Conservation (phyloP, 1,284 basidiomycete genomes). For the Cryptococcus wingfieldii region DNA sequence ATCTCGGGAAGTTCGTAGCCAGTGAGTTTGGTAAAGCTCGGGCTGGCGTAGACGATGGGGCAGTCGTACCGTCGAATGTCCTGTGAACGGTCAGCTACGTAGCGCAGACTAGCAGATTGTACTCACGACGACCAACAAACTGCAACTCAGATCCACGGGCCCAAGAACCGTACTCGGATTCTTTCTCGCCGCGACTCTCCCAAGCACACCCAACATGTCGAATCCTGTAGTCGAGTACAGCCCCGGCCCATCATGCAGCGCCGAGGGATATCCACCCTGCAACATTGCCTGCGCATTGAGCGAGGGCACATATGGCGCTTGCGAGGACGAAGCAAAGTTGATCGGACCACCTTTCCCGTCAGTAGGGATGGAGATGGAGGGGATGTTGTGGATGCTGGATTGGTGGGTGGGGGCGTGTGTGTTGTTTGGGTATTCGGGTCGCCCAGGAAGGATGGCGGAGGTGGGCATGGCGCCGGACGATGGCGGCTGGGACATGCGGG, state of each 20-base stretch:
- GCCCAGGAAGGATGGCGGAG: conserved; percentile 19
- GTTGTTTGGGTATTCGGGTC: conserved; percentile 2
- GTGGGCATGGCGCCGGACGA: conserved; percentile 17
- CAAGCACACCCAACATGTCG: conserved; percentile 77
- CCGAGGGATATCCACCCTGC: conserved; percentile 16
- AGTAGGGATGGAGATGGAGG: conserved; percentile 18
- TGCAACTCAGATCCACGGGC: conserved; percentile 84
- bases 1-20: conserved; percentile 76
- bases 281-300: conserved; percentile 23
- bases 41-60: conserved; percentile 84
- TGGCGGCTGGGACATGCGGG: not conserved
- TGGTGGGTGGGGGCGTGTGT: not conserved
- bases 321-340: conserved; percentile 35
- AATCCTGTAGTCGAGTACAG: conserved; percentile 85
- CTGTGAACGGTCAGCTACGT: conserved; percentile 15
- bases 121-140: conserved; percentile 70
- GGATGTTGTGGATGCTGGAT: conserved; percentile 14
- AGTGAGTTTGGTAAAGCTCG: conserved; percentile 72
- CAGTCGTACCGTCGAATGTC: conserved; percentile 74
- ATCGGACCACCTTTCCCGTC: conserved; percentile 17
- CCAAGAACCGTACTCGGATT: conserved; percentile 75
- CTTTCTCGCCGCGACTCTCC: conserved; percentile 68
- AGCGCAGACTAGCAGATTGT: not conserved
- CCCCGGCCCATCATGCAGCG: conserved; percentile 39
- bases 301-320: conserved; percentile 37